Conservation (phyloP, 2,329 filamentous ascomycete species). For the Calonectria fujianensis region DNA sequence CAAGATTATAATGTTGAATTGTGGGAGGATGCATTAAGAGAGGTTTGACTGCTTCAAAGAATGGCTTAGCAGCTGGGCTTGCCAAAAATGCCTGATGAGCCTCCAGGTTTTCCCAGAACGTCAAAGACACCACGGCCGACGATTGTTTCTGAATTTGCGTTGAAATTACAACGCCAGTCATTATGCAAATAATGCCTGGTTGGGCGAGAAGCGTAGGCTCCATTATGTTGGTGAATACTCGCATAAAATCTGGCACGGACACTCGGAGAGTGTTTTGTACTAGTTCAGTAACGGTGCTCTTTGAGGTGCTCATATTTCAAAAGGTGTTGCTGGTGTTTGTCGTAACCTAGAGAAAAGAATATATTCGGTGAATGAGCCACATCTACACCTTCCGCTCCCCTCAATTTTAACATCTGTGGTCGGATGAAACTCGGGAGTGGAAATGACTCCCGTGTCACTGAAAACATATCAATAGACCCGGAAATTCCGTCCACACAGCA, state of each 20-base stretch:
- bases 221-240: conserved; percentile 5
- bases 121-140: background rate
- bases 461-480: no score
- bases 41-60: conserved; percentile 17
- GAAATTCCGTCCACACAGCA: no score
- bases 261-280: conserved; percentile 21
- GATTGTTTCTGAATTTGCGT: background rate
- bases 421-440: no score
- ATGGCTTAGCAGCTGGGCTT: conserved; percentile 22
- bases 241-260: conserved; percentile 18
- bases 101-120: conserved; percentile 26
- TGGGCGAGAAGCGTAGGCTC: conserved; percentile 25
- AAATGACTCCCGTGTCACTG: no score
- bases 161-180: conserved; percentile 21
- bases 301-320: background rate
- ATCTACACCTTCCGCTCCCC: no score
- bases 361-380: no score
- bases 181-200: background rate
- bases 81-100: conserved; percentile 25
- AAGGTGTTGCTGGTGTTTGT: no score
- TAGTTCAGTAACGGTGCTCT: conserved; percentile 7
- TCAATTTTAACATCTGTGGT: no score
- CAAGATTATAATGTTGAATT: conserved; percentile 21
- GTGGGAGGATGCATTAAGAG: conserved; percentile 10
- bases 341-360: no score